phyloP scores from a whole-genome alignment of 1,139 yeast species.

The Wickerhamiella pararugosa region DNA sequence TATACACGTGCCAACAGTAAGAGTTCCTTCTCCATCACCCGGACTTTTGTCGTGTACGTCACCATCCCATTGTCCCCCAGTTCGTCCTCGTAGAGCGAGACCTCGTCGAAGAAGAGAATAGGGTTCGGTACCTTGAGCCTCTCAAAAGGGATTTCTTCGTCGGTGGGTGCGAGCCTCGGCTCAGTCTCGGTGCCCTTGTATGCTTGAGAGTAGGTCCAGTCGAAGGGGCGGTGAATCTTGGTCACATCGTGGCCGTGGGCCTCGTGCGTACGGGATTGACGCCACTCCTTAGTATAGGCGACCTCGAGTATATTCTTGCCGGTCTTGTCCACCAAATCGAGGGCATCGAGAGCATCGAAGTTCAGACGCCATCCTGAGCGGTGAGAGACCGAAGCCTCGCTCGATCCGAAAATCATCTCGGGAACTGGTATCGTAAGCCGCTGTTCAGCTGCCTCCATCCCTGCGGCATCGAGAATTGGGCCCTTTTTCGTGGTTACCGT shows the following conservation, averaged over 20 bases:
- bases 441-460: conserved; percentile 54
- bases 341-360: conserved; percentile 70
- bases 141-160: conserved; percentile 44
- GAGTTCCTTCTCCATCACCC: conserved; percentile 80
- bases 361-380: conserved; percentile 33
- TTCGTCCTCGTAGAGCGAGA: conserved; percentile 83
- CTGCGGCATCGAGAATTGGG: conserved; percentile 63
- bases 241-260: conserved; percentile 29
- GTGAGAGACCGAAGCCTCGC: conserved; percentile 35
- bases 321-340: conserved; percentile 44
- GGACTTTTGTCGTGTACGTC: conserved; percentile 55
- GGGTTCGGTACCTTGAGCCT: conserved; percentile 67
- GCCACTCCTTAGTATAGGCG: conserved; percentile 84
- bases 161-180: conserved; percentile 11
- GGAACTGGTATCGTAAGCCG: conserved; percentile 70
- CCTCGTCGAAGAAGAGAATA: conserved; percentile 75
- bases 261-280: conserved; percentile 40
- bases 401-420: conserved; percentile 96
- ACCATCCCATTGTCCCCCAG: conserved; percentile 92
- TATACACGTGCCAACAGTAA: conserved; percentile 63
- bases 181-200: conserved; percentile 45
- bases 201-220: conserved; percentile 86
- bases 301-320: conserved; percentile 44
- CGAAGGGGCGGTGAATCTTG: conserved; percentile 63
- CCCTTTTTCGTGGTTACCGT: conserved; percentile 52